These are phyloP conservation scores for Trichoderma semiorbis DNA, from an alignment of 2,329 filamentous ascomycete genomes.

Conservation along the genomic window DNA sequence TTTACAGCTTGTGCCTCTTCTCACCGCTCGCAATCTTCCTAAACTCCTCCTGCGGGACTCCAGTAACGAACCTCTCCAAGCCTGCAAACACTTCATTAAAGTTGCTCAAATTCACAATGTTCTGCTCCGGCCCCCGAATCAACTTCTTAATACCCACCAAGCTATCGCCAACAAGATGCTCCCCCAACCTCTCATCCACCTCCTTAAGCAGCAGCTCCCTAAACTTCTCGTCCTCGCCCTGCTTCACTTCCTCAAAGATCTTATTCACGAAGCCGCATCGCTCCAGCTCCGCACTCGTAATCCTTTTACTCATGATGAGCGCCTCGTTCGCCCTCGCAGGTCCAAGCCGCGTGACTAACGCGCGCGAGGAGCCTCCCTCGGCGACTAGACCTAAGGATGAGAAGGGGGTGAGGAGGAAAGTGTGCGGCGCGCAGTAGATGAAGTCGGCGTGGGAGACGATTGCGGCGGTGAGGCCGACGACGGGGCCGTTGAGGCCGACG, in stretches of 20 bases:
- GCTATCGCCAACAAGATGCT: conserved; percentile 75
- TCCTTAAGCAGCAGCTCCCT: conserved; percentile 68
- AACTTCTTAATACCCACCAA: conserved; percentile 81
- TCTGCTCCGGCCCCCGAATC: conserved; percentile 69
- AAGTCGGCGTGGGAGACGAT: conserved; percentile 84
- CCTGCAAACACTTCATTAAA: conserved; percentile 83
- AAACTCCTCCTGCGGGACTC: conserved; percentile 87
- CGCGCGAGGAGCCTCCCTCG: conserved; percentile 77
- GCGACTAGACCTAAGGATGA: conserved; percentile 83
- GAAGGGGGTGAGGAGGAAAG: conserved; percentile 90
- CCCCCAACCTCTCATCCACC: conserved; percentile 75
- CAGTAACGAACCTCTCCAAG: conserved; percentile 72
- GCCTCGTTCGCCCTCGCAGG: conserved; percentile 85
- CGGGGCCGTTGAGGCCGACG: conserved; percentile 86
- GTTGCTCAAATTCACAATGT: conserved; percentile 71
- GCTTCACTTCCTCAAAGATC: conserved; percentile 59
- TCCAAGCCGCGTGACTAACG: conserved; percentile 77
- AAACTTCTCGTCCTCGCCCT: conserved; percentile 67
- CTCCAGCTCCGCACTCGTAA: conserved; percentile 70
- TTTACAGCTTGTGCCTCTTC: conserved; percentile 94
- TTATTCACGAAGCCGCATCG: conserved; percentile 81
- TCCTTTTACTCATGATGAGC: conserved; percentile 81
- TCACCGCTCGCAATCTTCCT: conserved; percentile 76
- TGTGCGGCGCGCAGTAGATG: conserved; percentile 76
- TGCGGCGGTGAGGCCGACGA: conserved; percentile 82